phyloP scores from a whole-genome alignment of 164 flowering plant genomes.

The Aristolochia contorta region DNA sequence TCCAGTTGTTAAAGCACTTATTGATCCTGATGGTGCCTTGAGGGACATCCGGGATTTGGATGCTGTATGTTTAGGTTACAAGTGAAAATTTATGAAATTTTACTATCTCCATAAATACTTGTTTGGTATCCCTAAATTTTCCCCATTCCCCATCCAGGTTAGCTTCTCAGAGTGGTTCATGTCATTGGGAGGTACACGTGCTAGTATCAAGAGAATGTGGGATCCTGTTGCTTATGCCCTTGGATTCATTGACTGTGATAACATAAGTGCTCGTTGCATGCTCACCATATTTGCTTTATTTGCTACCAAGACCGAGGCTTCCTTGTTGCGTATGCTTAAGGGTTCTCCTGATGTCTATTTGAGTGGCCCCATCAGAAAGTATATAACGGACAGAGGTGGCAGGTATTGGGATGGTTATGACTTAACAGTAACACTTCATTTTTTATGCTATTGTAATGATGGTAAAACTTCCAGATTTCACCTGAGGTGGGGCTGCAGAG shows the following conservation, averaged over 20 bases:
- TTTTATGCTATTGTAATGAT: background rate
- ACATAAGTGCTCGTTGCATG: slow-evolving; percentile 99
- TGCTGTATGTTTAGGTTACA: slow-evolving; percentile 40
- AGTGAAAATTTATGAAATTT: background rate
- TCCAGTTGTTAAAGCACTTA: slow-evolving; percentile 88
- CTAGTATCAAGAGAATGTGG: slow-evolving; percentile 96
- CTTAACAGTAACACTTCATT: background rate
- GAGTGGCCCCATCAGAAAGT: slow-evolving; percentile 92
- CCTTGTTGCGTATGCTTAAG: slow-evolving; percentile 92
- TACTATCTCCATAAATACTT: background rate
- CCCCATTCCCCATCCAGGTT: slow-evolving; percentile 32
- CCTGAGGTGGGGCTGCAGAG: slow-evolving; percentile 97
- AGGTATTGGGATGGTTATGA: slow-evolving; percentile 34
- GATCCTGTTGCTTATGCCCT: slow-evolving; percentile 99
- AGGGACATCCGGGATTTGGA: slow-evolving; percentile 70
- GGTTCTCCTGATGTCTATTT: slow-evolving; percentile 97
- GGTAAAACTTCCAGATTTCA: slow-evolving; percentile 52
- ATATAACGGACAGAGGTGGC: slow-evolving; percentile 84
- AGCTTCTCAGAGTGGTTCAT: slow-evolving; percentile 97
- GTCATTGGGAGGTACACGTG: slow-evolving; percentile 94
- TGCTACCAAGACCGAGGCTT: slow-evolving; percentile 99
- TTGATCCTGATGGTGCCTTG: slow-evolving; percentile 98
- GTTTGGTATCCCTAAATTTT: background rate
- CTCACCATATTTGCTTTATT: slow-evolving; percentile 91
- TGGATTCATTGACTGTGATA: slow-evolving; percentile 97